A percentile compares a stretch with the other conserved stretches of the same genome.
These are phyloP conservation scores for Yamagishiella unicocca DNA, from an alignment of 139 green algal genomes.

Conservation along the genomic window DNA sequence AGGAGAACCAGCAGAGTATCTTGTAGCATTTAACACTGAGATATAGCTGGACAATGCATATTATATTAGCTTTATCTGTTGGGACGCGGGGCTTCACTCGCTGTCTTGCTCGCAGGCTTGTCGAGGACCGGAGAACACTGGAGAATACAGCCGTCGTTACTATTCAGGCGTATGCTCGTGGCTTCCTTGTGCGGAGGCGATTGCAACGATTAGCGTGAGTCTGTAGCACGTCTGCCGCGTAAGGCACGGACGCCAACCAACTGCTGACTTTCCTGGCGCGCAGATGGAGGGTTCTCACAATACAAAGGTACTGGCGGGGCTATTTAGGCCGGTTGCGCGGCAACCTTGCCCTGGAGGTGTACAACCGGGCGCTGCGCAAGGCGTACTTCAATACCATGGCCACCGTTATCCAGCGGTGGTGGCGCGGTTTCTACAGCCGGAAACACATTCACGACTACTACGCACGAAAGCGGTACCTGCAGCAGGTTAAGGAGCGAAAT, in stretches of 20 bases:
- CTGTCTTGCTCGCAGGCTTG: conserved; percentile 21
- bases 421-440: conserved; percentile 73
- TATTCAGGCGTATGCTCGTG: conserved; percentile 46
- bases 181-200: conserved; percentile 47
- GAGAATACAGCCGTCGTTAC: conserved; percentile 28
- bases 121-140: conserved; percentile 11
- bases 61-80: no score
- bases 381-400: conserved; percentile 74
- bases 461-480: conserved; percentile 73
- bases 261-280: not conserved
- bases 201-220: conserved; percentile 48
- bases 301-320: conserved; percentile 69
- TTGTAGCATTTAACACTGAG: no score
- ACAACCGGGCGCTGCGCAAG: conserved; percentile 56
- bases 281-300: conserved; percentile 37
- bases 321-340: conserved; percentile 61
- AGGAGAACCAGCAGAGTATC: no score
- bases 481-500: conserved; percentile 55
- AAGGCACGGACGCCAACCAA: not conserved
- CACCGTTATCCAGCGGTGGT: conserved; percentile 74
- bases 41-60: no score
- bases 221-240: not conserved
- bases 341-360: conserved; percentile 34
- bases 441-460: conserved; percentile 78
- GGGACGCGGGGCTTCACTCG: no score